Evolutionary conservation across 2,329 filamentous ascomycete genomes (phyloP).

Genomic region (Neofusicoccum umdonicola): DNA sequence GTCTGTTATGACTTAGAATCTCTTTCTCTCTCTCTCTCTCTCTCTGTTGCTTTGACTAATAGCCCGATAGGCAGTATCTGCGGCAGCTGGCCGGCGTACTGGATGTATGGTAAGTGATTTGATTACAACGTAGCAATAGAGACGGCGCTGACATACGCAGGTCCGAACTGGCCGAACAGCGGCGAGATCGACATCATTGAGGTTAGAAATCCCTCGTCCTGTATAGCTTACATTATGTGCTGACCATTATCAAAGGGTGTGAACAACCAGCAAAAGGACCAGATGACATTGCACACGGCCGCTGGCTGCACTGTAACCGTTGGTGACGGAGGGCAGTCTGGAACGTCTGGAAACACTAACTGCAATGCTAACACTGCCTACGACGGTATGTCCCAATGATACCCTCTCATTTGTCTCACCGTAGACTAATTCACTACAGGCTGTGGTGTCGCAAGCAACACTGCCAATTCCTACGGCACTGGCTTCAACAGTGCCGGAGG

Average conservation of each 20-base stretch:
- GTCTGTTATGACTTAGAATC: not conserved
- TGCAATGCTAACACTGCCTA: slow-evolving; percentile 37
- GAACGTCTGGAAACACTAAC: slow-evolving; percentile 30
- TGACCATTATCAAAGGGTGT: slow-evolving; percentile 36
- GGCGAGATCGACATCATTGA: slow-evolving; percentile 35
- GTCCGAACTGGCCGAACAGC: slow-evolving; percentile 39
- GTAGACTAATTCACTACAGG: slow-evolving; percentile 19
- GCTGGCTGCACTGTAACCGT: slow-evolving; percentile 33
- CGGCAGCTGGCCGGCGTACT: slow-evolving; percentile 41
- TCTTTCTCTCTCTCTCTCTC: too few relatives aligned
- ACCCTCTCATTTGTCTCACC: too few relatives aligned
- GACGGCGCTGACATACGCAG: slow-evolving; percentile 24
- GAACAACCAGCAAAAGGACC: slow-evolving; percentile 35
- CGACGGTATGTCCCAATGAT: slow-evolving; percentile 9
- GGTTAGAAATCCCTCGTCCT: not conserved
- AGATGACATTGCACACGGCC: slow-evolving; percentile 38
- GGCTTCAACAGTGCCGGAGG: slow-evolving; percentile 42
- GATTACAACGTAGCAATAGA: not conserved
- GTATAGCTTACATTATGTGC: not conserved
- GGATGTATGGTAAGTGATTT: slow-evolving; percentile 15
- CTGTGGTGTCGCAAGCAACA: slow-evolving; percentile 31
- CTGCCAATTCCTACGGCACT: slow-evolving; percentile 34
- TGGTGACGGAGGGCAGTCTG: slow-evolving; percentile 33
- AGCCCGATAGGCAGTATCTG: slow-evolving; percentile 23
- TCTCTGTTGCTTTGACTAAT: not conserved